Evolutionary conservation across 2,329 filamentous ascomycete genomes (phyloP).

Genomic region (Arthrobotrys musiformis): DNA sequence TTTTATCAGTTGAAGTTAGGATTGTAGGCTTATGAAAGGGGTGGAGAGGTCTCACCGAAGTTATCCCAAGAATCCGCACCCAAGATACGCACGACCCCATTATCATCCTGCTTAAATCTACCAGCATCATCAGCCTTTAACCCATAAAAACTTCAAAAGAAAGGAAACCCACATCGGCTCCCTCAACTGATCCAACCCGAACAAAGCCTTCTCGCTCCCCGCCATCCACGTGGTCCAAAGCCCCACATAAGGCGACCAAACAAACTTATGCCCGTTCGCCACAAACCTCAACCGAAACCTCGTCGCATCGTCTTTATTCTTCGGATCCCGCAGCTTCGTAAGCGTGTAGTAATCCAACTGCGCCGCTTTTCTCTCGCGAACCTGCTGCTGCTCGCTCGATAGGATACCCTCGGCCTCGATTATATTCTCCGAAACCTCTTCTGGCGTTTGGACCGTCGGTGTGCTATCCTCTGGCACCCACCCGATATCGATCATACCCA

Average conservation of each 20-base stretch:
- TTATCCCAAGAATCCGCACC: conserved; percentile 18
- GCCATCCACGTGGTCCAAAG: conserved; percentile 28
- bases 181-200: not conserved
- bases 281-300: conserved; percentile 28
- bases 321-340: not conserved
- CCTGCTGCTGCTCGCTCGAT: not conserved
- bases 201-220: conserved; percentile 2
- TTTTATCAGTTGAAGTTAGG: not conserved
- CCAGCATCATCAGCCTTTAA: too few species aligned
- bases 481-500: conserved; percentile 31
- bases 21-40: not conserved
- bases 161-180: conserved; percentile 33
- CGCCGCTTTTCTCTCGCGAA: not conserved
- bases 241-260: conserved; percentile 7
- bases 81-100: not conserved
- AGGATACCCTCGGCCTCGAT: not conserved
- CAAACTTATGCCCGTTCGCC: conserved; percentile 29
- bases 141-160: not conserved
- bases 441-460: too few species aligned
- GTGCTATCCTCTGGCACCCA: not conserved
- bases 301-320: not conserved
- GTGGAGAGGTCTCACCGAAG: conserved; percentile 33
- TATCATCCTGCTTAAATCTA: conserved; percentile 16
- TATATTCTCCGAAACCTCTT: too few species aligned
- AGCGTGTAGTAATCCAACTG: conserved; percentile 4